These are phyloP conservation scores for Claviceps humidiphila DNA, from an alignment of 2,329 filamentous ascomycete genomes.

Conservation along the genomic window DNA sequence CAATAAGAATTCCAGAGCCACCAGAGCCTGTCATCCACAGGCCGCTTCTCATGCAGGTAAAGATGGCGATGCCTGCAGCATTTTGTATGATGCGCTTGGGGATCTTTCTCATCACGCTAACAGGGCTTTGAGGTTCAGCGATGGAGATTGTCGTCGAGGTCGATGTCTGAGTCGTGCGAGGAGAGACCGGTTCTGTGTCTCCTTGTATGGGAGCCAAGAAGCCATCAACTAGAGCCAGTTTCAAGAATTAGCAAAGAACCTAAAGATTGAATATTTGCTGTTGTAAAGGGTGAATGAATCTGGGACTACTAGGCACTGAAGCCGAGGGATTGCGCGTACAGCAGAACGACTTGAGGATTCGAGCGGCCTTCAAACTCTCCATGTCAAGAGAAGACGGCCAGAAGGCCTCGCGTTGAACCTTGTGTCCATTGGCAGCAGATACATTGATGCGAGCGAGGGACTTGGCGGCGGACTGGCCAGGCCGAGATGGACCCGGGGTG, in stretches of 20 bases:
- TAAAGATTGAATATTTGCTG: not conserved
- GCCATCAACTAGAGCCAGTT: constrained; percentile 33
- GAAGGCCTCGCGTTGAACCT: constrained; percentile 49
- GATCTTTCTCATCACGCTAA: constrained; percentile 62
- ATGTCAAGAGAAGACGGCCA: constrained; percentile 78
- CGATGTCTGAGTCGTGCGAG: constrained; percentile 13
- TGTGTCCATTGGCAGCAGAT: constrained; percentile 18
- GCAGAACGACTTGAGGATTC: constrained; percentile 83
- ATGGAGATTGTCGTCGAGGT: constrained; percentile 11
- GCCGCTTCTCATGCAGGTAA: constrained; percentile 90
- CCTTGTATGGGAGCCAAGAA: constrained; percentile 34
- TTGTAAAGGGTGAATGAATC: not conserved
- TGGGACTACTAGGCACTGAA: too few relatives aligned
- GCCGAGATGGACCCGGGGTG: not conserved
- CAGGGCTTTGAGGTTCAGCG: constrained; percentile 32
- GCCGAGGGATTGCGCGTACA: constrained; percentile 32
- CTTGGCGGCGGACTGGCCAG: constrained; percentile 5
- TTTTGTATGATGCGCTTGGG: constrained; percentile 74
- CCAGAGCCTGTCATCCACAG: constrained; percentile 86
- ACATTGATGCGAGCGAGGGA: constrained; percentile 21
- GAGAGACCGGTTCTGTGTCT: not conserved
- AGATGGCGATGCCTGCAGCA: constrained; percentile 81
- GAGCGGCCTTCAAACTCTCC: constrained; percentile 82
- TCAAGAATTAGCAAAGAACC: not conserved
- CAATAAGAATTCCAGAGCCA: constrained; percentile 77